Evolutionary conservation across 1,284 basidiomycete genomes (phyloP).

Genomic region (Mycosarcoma mackinlayi): DNA sequence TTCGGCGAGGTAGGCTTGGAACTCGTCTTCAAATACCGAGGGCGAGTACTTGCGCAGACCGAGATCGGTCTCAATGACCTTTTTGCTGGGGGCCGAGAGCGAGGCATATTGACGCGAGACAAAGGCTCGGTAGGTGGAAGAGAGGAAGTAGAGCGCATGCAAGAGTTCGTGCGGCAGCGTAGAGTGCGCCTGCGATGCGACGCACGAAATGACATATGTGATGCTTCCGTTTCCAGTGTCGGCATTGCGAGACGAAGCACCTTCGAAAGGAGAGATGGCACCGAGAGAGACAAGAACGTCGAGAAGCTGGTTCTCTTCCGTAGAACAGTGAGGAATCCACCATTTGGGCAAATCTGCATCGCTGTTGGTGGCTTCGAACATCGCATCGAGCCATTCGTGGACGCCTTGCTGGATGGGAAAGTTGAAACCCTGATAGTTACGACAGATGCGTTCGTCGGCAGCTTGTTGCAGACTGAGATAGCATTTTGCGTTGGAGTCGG

Average conservation of each 20-base stretch:
- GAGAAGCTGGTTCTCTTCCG: constrained; percentile 51
- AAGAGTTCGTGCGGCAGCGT: constrained; percentile 61
- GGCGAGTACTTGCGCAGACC: constrained; percentile 56
- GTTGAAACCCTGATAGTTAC: constrained; percentile 65
- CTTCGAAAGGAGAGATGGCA: constrained; percentile 26
- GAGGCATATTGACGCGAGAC: constrained; percentile 35
- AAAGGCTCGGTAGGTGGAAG: constrained; percentile 43
- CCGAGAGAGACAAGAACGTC: constrained; percentile 35
- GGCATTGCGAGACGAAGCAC: constrained; percentile 14
- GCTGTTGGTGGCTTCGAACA: constrained; percentile 32
- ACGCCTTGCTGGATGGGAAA: constrained; percentile 51
- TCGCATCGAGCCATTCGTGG: constrained; percentile 54
- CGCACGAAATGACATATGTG: constrained; percentile 60
- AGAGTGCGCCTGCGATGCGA: constrained; percentile 41
- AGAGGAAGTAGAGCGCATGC: constrained; percentile 63
- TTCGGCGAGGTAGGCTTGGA: constrained; percentile 63
- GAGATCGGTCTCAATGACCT: constrained; percentile 58
- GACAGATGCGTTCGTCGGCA: constrained; percentile 46
- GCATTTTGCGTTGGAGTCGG: constrained; percentile 23
- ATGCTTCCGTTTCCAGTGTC: constrained; percentile 1
- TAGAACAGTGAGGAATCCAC: constrained; percentile 49
- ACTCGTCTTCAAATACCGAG: constrained; percentile 60
- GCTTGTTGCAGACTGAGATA: constrained; percentile 54
- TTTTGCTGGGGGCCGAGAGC: constrained; percentile 35
- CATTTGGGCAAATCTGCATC: constrained; percentile 24